Conservation (phyloP, 2,329 filamentous ascomycete genomes). For the Elsinoe batatas region DNA sequence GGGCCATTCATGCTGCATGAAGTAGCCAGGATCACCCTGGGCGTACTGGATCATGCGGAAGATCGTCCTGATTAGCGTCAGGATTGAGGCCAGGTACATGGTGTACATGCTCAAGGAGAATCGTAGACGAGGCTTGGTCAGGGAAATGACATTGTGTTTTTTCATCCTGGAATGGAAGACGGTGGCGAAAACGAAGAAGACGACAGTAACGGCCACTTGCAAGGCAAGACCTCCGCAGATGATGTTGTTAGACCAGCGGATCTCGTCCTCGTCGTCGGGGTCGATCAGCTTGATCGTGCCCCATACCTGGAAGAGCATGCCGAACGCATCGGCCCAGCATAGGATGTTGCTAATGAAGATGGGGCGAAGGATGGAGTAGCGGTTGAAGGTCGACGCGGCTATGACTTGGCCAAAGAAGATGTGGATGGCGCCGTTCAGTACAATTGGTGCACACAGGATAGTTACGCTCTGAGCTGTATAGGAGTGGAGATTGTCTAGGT, state of each 20-base stretch:
- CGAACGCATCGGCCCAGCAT: conserved; percentile 32
- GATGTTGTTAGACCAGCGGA: conserved; percentile 31
- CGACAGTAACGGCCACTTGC: conserved; percentile 47
- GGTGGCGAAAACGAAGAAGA: conserved; percentile 43
- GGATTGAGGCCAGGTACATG: conserved; percentile 29
- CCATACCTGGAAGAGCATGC: conserved; percentile 5
- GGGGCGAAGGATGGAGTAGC: conserved; percentile 34
- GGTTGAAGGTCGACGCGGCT: conserved; percentile 32
- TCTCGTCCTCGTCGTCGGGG: conserved; percentile 27
- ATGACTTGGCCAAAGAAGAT: conserved; percentile 41
- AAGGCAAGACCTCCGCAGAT: conserved; percentile 47
- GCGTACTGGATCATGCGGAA: conserved; percentile 41
- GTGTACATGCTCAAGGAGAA: conserved; percentile 21
- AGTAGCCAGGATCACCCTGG: conserved; percentile 32
- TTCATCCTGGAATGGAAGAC: conserved; percentile 41
- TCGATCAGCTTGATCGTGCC: conserved; percentile 7
- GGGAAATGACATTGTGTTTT: conserved; percentile 4
- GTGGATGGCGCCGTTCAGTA: conserved; percentile 44
- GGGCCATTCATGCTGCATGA: conserved; percentile 33
- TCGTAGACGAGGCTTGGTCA: not conserved
- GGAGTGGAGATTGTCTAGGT: conserved; percentile 24
- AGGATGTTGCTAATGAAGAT: conserved; percentile 46
- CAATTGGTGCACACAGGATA: conserved; percentile 39
- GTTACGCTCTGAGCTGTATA: conserved; percentile 37
- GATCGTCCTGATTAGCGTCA: conserved; percentile 38